Conservation (phyloP, 176 grass and related monocot genomes). For the Oryza brachyantha region DNA sequence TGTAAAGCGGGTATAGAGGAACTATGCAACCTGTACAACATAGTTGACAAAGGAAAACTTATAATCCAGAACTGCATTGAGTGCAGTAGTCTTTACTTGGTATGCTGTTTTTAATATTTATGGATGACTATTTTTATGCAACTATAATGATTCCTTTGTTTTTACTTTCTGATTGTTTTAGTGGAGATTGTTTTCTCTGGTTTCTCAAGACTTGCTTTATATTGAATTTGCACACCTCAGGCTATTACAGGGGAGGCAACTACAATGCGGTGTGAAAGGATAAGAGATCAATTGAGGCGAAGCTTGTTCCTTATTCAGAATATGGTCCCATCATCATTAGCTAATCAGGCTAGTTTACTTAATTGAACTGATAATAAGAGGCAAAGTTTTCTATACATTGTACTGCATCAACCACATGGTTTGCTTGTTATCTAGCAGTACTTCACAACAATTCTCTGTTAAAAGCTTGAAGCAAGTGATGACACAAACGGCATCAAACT, state of each 20-base stretch:
- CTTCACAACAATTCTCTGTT: too few species aligned
- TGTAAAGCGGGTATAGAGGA: constrained; percentile 72
- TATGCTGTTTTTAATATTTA: constrained; percentile 31
- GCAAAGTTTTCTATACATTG: neutral
- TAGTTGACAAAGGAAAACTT: constrained; percentile 76
- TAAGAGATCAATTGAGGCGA: constrained; percentile 49
- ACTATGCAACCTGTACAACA: constrained; percentile 77
- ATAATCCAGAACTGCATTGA: constrained; percentile 71
- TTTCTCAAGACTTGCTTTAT: constrained; percentile 15
- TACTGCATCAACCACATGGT: neutral
- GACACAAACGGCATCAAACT: neutral
- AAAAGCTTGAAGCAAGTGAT: neutral
- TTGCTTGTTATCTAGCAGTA: neutral
- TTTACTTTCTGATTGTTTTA: neutral
- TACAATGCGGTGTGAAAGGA: constrained; percentile 63
- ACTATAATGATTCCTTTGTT: constrained; percentile 1
- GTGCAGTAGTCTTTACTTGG: constrained; percentile 89
- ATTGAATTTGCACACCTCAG: constrained; percentile 32
- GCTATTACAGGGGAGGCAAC: constrained; percentile 71
- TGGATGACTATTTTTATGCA: neutral
- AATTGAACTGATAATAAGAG: neutral
- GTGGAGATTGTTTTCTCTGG: neutral
- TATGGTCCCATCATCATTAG: constrained; percentile 59
- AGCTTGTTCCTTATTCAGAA: constrained; percentile 80
- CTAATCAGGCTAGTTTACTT: constrained; percentile 58